A percentile compares a stretch with the other conserved stretches of the same genome.
Conservation (phyloP, 805 yeast species). For the Grigorovia jiainica region DNA sequence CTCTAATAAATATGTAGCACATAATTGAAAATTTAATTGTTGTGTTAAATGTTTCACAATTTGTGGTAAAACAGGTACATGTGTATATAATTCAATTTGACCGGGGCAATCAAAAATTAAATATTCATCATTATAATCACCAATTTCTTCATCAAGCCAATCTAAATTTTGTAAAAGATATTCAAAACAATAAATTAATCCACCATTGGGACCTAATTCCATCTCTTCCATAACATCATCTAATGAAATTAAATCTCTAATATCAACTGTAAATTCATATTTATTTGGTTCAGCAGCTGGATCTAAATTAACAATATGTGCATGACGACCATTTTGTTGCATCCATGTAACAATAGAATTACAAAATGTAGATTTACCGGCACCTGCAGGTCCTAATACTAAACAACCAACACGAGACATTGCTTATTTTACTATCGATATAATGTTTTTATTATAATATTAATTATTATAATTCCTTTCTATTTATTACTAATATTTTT, state of each 20-base stretch:
- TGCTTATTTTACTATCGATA: no score
- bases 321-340: constrained; percentile 84
- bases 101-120: constrained; percentile 95
- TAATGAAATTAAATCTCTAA: constrained; percentile 78
- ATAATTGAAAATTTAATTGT: constrained; percentile 71
- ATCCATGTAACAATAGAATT: constrained; percentile 77
- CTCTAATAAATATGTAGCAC: constrained; percentile 88
- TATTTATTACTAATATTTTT: background rate
- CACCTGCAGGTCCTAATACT: constrained; percentile 97
- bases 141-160: constrained; percentile 96
- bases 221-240: constrained; percentile 95
- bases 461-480: no score
- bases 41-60: constrained; percentile 77
- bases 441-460: no score
- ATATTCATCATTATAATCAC: constrained; percentile 91
- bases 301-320: constrained; percentile 89
- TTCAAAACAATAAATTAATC: constrained; percentile 86
- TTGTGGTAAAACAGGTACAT: constrained; percentile 85
- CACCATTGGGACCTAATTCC: constrained; percentile 92
- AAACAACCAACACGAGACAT: constrained; percentile 95
- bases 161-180: constrained; percentile 81
- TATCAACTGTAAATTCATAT: constrained; percentile 86
- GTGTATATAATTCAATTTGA: constrained; percentile 90
- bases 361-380: constrained; percentile 91
- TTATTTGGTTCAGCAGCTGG: constrained; percentile 96